Evolutionary conservation across 2,329 filamentous ascomycete species (phyloP).

Genomic region (Capronia americana): DNA sequence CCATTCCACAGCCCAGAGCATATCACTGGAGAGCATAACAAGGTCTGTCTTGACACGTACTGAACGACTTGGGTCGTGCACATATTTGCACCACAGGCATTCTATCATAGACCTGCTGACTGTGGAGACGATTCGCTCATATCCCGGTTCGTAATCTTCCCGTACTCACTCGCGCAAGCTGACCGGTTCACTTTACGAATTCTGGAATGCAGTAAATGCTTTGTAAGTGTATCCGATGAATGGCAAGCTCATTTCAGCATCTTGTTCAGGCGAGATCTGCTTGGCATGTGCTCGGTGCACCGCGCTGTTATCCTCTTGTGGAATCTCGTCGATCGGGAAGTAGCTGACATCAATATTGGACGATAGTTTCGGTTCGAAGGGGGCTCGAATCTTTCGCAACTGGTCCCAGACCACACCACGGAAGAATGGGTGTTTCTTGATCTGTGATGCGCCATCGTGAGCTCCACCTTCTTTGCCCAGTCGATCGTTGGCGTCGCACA

Average conservation of each 20-base stretch:
- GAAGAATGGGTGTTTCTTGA: conserved; percentile 96
- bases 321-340: conserved; percentile 98
- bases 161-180: neutral
- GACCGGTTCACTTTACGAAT: conserved; percentile 29
- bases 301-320: conserved; percentile 92
- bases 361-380: conserved; percentile 91
- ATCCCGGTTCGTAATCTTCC: neutral
- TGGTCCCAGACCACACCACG: conserved; percentile 94
- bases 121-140: conserved; percentile 2
- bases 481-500: conserved; percentile 92
- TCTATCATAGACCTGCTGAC: conserved; percentile 18
- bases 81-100: conserved; percentile 22
- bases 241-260: conserved; percentile 92
- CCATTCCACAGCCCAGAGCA: neutral
- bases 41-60: neutral
- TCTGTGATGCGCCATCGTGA: conserved; percentile 79
- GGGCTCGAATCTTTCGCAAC: conserved; percentile 88
- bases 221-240: conserved; percentile 99
- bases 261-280: conserved; percentile 75
- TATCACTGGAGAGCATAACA: neutral
- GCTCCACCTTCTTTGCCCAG: conserved; percentile 71
- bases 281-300: conserved; percentile 82
- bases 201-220: conserved; percentile 77
- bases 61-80: conserved; percentile 18
- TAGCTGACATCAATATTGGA: conserved; percentile 97